Conservation (phyloP, 2,329 filamentous ascomycete species). For the Mollisia scopiformis region DNA sequence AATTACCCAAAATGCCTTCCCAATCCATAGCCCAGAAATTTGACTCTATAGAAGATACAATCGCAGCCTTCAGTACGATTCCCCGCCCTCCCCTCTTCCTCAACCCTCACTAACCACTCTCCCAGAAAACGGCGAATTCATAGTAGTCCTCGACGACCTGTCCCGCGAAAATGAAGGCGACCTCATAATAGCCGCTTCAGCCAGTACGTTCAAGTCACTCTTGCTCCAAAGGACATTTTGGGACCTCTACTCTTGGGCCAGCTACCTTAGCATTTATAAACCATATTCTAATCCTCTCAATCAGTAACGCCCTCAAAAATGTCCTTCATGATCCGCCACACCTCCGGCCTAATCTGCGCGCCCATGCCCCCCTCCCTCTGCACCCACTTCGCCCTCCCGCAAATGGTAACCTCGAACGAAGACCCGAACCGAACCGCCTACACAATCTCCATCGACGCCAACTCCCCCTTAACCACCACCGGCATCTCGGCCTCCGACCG, state of each 20-base stretch:
- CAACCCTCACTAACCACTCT: slow-evolving; percentile 10
- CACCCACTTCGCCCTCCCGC: slow-evolving; percentile 74
- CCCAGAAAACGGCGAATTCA: slow-evolving; percentile 81
- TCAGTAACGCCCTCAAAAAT: slow-evolving; percentile 90
- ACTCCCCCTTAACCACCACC: slow-evolving; percentile 74
- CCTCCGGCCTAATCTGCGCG: slow-evolving; percentile 88
- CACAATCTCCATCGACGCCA: slow-evolving; percentile 84
- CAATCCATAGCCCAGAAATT: slow-evolving; percentile 47
- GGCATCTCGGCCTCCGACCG: slow-evolving; percentile 91
- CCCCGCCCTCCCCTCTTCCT: slow-evolving; percentile 6
- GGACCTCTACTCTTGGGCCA: too few relatives aligned
- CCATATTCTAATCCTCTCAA: too few relatives aligned
- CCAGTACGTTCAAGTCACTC: too few relatives aligned
- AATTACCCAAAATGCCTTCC: slow-evolving; percentile 38
- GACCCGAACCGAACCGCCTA: slow-evolving; percentile 93
- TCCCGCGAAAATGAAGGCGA: slow-evolving; percentile 98
- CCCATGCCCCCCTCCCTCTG: slow-evolving; percentile 75
- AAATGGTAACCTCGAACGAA: slow-evolving; percentile 77
- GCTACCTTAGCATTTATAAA: too few relatives aligned
- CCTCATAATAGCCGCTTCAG: slow-evolving; percentile 88
- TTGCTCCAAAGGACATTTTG: too few relatives aligned
- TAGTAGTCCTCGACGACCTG: slow-evolving; percentile 91
- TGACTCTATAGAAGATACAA: slow-evolving; percentile 66
- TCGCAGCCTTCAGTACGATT: slow-evolving; percentile 62
- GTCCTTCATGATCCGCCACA: slow-evolving; percentile 93